Percentiles rank a stretch among this genome's conserved stretches.
These are phyloP conservation scores for Tuber borchii DNA, from an alignment of 495 filamentous ascomycete species.

Conservation along the genomic window DNA sequence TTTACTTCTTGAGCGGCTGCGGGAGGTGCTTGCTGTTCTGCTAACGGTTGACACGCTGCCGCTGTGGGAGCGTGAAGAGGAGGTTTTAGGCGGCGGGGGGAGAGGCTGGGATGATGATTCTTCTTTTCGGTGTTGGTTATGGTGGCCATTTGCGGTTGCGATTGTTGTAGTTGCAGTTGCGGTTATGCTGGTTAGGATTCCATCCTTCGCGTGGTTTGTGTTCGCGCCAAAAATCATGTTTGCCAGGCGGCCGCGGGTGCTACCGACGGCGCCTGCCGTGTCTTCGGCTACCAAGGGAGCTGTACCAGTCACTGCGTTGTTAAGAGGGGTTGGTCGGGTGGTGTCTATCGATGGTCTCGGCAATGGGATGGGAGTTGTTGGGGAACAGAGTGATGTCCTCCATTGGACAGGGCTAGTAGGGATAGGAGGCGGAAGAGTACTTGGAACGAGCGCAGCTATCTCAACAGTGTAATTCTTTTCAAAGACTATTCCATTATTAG, in stretches of 20 bases:
- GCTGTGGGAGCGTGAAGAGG: slow-evolving; percentile 8
- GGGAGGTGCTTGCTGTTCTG: slow-evolving; percentile 26
- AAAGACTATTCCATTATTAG: slow-evolving; percentile 47
- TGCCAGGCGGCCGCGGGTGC: slow-evolving; percentile 24
- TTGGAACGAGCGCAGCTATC: slow-evolving; percentile 51
- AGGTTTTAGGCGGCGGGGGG: slow-evolving; percentile 6
- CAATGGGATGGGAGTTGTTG: slow-evolving; percentile 17
- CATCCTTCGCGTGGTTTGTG: slow-evolving; percentile 28
- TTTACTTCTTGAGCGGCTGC: slow-evolving; percentile 30
- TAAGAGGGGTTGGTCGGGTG: slow-evolving; percentile 18
- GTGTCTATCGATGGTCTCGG: not conserved
- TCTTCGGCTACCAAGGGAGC: slow-evolving; percentile 11
- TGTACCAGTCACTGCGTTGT: not conserved
- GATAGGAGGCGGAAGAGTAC: slow-evolving; percentile 40
- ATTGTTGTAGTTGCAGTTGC: slow-evolving; percentile 21
- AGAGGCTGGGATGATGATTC: slow-evolving; percentile 7
- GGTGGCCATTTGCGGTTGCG: not conserved
- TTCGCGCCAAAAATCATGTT: slow-evolving; percentile 41
- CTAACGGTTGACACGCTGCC: slow-evolving; percentile 22
- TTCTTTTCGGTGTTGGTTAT: not conserved
- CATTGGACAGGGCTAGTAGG: slow-evolving; percentile 39
- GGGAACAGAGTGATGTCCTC: slow-evolving; percentile 26
- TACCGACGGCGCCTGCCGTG: slow-evolving; percentile 24
- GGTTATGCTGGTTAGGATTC: slow-evolving; percentile 33
- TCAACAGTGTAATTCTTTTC: slow-evolving; percentile 59